Conservation (phyloP, 2,329 filamentous ascomycete genomes). For the Ophiostoma sp. region DNA sequence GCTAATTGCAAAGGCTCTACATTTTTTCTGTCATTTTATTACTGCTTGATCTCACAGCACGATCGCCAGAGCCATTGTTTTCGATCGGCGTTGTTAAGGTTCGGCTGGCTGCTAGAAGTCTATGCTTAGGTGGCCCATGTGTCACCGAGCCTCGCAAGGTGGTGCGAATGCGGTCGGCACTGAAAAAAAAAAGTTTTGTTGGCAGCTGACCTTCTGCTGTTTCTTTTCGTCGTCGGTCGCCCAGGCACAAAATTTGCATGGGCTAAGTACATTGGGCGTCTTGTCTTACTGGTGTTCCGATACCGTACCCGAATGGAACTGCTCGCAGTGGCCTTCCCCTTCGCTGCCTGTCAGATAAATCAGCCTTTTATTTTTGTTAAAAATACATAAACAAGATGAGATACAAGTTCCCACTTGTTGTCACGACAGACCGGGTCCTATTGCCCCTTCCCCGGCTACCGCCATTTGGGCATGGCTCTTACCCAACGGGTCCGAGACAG, state of each 20-base stretch:
- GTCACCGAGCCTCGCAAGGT: background rate
- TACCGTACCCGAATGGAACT: background rate
- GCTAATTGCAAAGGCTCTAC: background rate
- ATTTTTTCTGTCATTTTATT: background rate
- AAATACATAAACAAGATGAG: background rate
- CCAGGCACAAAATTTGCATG: background rate
- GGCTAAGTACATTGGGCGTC: background rate
- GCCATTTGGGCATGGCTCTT: slow-evolving; percentile 7
- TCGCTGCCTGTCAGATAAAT: background rate
- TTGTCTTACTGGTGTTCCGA: background rate
- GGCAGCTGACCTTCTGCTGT: background rate
- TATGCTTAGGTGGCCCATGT: background rate
- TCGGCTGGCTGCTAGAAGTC: background rate
- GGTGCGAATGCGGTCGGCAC: background rate
- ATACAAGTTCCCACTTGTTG: background rate
- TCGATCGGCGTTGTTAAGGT: background rate
- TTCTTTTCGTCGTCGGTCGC: slow-evolving; percentile 7
- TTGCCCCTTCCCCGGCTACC: slow-evolving; percentile 12
- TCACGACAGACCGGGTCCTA: background rate
- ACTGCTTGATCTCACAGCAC: background rate
- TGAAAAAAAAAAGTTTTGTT: background rate
- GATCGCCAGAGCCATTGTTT: background rate
- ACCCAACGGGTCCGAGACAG: background rate
- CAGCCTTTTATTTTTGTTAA: background rate
- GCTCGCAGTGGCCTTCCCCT: background rate